A percentile compares a stretch with the other conserved stretches of the same genome.
These are phyloP conservation scores for Collybiopsis confluens DNA, from an alignment of 768 basidiomycete genomes.

Conservation along the genomic window DNA sequence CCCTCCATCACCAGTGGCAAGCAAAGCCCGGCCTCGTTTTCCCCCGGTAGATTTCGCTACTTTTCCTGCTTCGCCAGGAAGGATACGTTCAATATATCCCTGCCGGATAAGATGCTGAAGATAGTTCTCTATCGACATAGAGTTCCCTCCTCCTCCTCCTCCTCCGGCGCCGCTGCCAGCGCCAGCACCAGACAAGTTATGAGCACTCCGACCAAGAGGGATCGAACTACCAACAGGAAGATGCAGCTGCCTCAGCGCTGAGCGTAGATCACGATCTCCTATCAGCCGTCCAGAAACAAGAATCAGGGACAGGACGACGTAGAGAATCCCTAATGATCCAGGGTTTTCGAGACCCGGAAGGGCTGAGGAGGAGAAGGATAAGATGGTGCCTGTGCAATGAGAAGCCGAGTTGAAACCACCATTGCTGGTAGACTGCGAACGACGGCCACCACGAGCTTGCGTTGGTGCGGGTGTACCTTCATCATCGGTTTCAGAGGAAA, in stretches of 20 bases:
- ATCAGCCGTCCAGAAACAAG: constrained; percentile 76
- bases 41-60: constrained; percentile 32
- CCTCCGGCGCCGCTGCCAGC: too few relatives aligned
- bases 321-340: constrained; percentile 67
- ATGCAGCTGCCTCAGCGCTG: constrained; percentile 64
- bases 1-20: constrained; percentile 31
- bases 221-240: constrained; percentile 48
- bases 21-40: constrained; percentile 53
- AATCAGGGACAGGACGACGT: constrained; percentile 78
- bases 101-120: constrained; percentile 63
- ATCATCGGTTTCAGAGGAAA: constrained; percentile 45
- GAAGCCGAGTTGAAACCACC: constrained; percentile 22
- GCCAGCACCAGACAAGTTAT: constrained; percentile 3
- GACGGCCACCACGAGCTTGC: neutral
- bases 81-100: constrained; percentile 71
- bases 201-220: constrained; percentile 39
- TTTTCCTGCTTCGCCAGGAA: constrained; percentile 41
- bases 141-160: neutral
- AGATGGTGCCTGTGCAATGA: constrained; percentile 57
- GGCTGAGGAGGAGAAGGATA: constrained; percentile 56
- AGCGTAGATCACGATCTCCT: constrained; percentile 73
- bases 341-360: constrained; percentile 51
- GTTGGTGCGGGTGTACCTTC: constrained; percentile 17
- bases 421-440: neutral
- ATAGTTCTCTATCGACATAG: constrained; percentile 58